Evolutionary conservation across 2,329 filamentous ascomycete genomes (phyloP).

Genomic region (Xylaria sp.): DNA sequence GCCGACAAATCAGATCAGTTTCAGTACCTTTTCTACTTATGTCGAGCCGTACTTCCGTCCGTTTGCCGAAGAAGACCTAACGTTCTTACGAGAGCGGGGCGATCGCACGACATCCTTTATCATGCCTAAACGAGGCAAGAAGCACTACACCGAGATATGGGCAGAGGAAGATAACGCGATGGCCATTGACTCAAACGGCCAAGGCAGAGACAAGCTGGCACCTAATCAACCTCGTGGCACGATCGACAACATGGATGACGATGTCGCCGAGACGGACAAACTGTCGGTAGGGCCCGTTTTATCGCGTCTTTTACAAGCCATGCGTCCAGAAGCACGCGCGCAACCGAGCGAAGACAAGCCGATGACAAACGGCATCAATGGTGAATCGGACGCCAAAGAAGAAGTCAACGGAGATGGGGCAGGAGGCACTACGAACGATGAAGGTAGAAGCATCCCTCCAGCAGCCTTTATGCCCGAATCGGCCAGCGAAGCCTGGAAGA

Average conservation of each 20-base stretch:
- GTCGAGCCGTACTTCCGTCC: conserved; percentile 91
- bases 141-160: conserved; percentile 91
- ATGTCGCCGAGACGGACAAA: conserved; percentile 87
- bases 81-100: conserved; percentile 89
- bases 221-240: conserved; percentile 85
- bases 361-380: conserved; percentile 61
- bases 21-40: conserved; percentile 91
- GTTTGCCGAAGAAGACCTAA: conserved; percentile 92
- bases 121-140: conserved; percentile 85
- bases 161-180: conserved; percentile 90
- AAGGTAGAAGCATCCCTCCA: conserved; percentile 65
- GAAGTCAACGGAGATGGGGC: conserved; percentile 63
- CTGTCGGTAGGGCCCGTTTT: conserved; percentile 89
- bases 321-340: conserved; percentile 78
- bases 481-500: conserved; percentile 80
- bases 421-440: conserved; percentile 51
- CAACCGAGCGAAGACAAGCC: conserved; percentile 67
- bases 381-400: conserved; percentile 60
- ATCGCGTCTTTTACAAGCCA: conserved; percentile 79
- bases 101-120: conserved; percentile 86
- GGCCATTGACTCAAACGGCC: conserved; percentile 73
- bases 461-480: conserved; percentile 85
- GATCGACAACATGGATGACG: conserved; percentile 88
- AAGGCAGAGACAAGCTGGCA: conserved; percentile 73
- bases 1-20: conserved; percentile 92